Evolutionary conservation across 768 basidiomycete species (phyloP).

Genomic region (Leccinum broughii): DNA sequence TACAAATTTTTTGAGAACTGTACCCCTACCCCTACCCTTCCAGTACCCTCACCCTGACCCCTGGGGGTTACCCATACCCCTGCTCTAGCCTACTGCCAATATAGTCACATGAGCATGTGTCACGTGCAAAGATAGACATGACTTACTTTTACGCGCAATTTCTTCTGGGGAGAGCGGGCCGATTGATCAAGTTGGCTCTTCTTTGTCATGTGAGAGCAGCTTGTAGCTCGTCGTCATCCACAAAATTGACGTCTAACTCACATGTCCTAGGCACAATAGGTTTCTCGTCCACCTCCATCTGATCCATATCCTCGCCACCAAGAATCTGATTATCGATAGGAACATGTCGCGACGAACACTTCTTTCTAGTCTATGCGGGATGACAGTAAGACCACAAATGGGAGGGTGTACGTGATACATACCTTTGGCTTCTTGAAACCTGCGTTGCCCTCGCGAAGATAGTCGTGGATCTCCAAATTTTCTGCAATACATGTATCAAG

Average conservation of each 20-base stretch:
- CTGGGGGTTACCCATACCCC: too few species aligned
- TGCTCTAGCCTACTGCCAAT: too few species aligned
- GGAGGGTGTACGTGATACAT: constrained; percentile 10
- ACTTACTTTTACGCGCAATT: constrained; percentile 71
- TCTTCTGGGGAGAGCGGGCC: constrained; percentile 74
- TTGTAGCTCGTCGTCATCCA: constrained; percentile 98
- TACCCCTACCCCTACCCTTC: too few species aligned
- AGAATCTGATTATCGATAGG: constrained; percentile 41
- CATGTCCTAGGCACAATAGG: constrained; percentile 66
- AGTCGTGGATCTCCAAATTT: constrained; percentile 84
- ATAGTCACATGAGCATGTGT: neutral
- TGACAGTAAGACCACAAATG: neutral
- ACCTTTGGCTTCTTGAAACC: constrained; percentile 97
- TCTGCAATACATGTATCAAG: constrained; percentile 47
- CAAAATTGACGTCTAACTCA: constrained; percentile 84
- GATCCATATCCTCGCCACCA: constrained; percentile 21
- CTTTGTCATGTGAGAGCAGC: constrained; percentile 86
- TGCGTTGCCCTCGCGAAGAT: constrained; percentile 85
- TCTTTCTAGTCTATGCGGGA: constrained; percentile 81
- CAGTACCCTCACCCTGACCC: too few species aligned
- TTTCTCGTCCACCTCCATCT: constrained; percentile 81
- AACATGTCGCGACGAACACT: constrained; percentile 69
- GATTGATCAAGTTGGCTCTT: constrained; percentile 77
- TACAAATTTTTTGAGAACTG: too few species aligned
- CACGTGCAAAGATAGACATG: neutral